A percentile compares a stretch with the other conserved stretches of the same genome.
phyloP scores from a whole-genome alignment of 495 filamentous ascomycete genomes.

The Durotheca rogersii region DNA sequence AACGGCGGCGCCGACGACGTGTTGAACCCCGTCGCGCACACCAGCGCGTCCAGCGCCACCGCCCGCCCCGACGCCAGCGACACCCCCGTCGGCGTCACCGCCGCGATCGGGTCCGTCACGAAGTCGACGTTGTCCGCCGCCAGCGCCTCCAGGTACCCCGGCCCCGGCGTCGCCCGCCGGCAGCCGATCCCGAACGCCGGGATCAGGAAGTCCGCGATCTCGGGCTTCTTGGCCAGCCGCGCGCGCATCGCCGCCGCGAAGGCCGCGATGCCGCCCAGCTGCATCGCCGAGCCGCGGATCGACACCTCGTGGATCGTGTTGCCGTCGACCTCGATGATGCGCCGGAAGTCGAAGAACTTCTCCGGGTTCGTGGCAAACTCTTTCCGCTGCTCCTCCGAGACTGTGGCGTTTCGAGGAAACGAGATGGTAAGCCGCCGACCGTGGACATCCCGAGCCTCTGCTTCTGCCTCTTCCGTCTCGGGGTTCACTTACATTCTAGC shows the following conservation, averaged over 20 bases:
- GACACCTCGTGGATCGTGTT: conserved; percentile 43
- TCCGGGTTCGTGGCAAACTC: conserved; percentile 36
- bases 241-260: conserved; percentile 38
- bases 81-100: conserved; percentile 54
- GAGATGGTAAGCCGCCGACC: too few species aligned
- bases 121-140: conserved; percentile 62
- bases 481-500: conserved; percentile 40
- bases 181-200: conserved; percentile 69
- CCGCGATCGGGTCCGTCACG: conserved; percentile 54
- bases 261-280: conserved; percentile 20
- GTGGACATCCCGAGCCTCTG: too few species aligned
- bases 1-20: conserved; percentile 60
- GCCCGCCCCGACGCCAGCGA: conserved; percentile 48
- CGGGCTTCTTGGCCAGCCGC: conserved; percentile 37
- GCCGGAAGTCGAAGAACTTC: conserved; percentile 39
- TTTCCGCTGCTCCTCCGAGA: conserved; percentile 38
- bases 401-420: too few species aligned
- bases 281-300: conserved; percentile 36
- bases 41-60: conserved; percentile 52
- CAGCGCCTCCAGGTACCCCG: conserved; percentile 69
- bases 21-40: conserved; percentile 71
- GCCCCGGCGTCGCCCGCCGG: conserved; percentile 69
- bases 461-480: too few species aligned
- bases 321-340: conserved; percentile 42
- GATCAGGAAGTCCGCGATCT: conserved; percentile 41